Evolutionary conservation across 2,329 filamentous ascomycete species (phyloP).

Genomic region (Talaromyces marneffei): DNA sequence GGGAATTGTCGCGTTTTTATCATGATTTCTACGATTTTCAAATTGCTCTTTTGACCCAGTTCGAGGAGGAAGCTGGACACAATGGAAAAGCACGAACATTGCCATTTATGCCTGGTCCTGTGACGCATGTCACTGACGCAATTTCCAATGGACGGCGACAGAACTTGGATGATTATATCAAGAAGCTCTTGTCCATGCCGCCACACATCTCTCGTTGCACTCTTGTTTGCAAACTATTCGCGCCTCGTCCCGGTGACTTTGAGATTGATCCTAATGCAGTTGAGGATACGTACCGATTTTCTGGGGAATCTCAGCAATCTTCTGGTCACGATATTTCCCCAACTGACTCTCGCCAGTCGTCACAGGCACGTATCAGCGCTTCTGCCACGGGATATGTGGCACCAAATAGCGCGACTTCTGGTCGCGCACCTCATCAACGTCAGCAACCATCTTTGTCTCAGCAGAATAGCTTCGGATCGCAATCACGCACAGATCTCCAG

Average conservation of each 20-base stretch:
- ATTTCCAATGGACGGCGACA: constrained; percentile 90
- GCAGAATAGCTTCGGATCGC: constrained; percentile 33
- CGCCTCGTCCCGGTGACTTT: constrained; percentile 82
- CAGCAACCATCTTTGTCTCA: constrained; percentile 28
- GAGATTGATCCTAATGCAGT: constrained; percentile 71
- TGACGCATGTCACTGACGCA: constrained; percentile 95
- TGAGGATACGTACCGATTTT: constrained; percentile 68
- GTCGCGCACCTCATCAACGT: constrained; percentile 36
- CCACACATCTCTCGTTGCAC: constrained; percentile 77
- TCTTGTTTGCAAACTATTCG: constrained; percentile 85
- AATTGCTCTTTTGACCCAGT: constrained; percentile 84
- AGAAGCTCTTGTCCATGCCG: constrained; percentile 78
- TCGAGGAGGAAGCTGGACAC: constrained; percentile 88
- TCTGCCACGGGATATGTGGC: constrained; percentile 51
- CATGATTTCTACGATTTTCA: constrained; percentile 99
- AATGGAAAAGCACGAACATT: constrained; percentile 73
- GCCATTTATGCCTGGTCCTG: constrained; percentile 96
- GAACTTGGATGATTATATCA: constrained; percentile 92
- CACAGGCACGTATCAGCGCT: constrained; percentile 57
- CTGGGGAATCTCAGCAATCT: constrained; percentile 62
- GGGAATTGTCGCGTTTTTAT: constrained; percentile 91
- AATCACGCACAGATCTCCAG: constrained; percentile 28
- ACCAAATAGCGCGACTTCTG: constrained; percentile 33
- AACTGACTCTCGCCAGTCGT: constrained; percentile 59
- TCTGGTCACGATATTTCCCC: constrained; percentile 58